Base-by-base conservation (phyloP, 768 basidiomycete genomes). In the Cubamyces lactineus region DNA sequence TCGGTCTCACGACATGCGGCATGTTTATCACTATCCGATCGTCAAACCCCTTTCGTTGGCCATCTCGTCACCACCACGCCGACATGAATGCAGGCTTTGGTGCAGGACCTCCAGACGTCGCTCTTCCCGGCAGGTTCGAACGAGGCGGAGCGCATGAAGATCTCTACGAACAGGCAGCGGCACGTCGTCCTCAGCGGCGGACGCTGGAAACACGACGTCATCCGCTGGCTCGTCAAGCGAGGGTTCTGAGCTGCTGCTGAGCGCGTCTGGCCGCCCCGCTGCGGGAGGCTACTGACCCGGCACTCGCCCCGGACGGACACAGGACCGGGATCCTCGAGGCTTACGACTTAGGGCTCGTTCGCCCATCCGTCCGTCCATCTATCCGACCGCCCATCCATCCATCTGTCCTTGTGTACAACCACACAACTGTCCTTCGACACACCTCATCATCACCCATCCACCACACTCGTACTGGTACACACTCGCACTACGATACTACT, bases 131-230 rank as follows among this genome's bases (percentile, higher is more conserved):
- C 71, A 34, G 74, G 71, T 38, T 79, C 86, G 5, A 70, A 76
- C 16, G 80, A 85, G 57, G 80, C 83, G 0, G 65, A 72, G 39
- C 81, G 78, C 62, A 72, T 90, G 65, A 79, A 81, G 59, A 75
- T 87, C 53, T 73, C 78, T 46, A 75, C 82, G 59, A 68, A 75
- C 3, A 76, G 78, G 59, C 78, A 81, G 43, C 81, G 79, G 60
- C 84, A 88, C 69, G 67, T 91, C 61, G 65, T 84, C 50, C 79
- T 92, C 63, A 75, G 78, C 24, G 89, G 89, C 48, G 86, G 87
- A 5, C 79, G 78, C 49, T 87, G 84, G 85, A 89, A 83, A 70
- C 76, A 79, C 61, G 73, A 84, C 46, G 82, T 92, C 50, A 69
- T 82, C 66, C 77, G 80, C 52, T 92, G 87, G 86, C 79, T 92